A percentile compares a stretch with the other conserved stretches of the same genome.
Conservation (phyloP, 2,329 filamentous ascomycete genomes). For the Anisogramma anomala region DNA sequence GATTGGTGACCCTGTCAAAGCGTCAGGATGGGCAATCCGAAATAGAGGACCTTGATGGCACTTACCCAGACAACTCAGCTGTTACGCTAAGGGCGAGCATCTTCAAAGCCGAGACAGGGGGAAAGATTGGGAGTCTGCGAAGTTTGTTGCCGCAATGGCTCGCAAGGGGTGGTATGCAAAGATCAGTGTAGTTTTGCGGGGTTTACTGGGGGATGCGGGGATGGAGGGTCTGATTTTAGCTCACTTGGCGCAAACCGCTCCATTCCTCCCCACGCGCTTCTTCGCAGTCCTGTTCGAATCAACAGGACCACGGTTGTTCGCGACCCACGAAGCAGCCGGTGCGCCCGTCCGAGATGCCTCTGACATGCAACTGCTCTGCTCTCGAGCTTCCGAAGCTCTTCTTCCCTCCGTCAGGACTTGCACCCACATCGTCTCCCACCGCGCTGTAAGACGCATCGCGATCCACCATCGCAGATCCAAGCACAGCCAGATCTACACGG, state of each 20-base stretch:
- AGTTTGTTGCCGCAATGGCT: too few species aligned
- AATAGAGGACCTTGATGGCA: slow-evolving; percentile 3
- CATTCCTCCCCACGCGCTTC: too few species aligned
- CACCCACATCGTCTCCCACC: slow-evolving; percentile 35
- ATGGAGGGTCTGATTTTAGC: background rate
- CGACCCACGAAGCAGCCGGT: slow-evolving; percentile 11
- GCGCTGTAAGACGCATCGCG: slow-evolving; percentile 32
- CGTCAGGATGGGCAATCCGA: background rate
- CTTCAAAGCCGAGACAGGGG: background rate
- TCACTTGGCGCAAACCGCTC: too few species aligned
- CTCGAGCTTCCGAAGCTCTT: slow-evolving; percentile 51
- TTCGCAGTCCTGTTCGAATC: too few species aligned
- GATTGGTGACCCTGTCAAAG: slow-evolving; percentile 64
- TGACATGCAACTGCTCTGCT: slow-evolving; percentile 58
- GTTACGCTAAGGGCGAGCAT: slow-evolving; percentile 59
- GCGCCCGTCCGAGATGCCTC: slow-evolving; percentile 23
- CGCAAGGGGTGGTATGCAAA: background rate
- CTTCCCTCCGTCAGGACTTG: slow-evolving; percentile 54
- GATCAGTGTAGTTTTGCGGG: background rate
- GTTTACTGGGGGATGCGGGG: background rate
- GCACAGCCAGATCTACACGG: slow-evolving; percentile 47
- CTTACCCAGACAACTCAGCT: slow-evolving; percentile 59
- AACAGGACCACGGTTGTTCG: slow-evolving; percentile 1
- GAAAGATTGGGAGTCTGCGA: background rate
- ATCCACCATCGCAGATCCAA: slow-evolving; percentile 35